Evolutionary conservation across 257 asterid genomes (phyloP), one percentile per base, ranked within the genome.

Genomic region (Salvia hispanica): DNA sequence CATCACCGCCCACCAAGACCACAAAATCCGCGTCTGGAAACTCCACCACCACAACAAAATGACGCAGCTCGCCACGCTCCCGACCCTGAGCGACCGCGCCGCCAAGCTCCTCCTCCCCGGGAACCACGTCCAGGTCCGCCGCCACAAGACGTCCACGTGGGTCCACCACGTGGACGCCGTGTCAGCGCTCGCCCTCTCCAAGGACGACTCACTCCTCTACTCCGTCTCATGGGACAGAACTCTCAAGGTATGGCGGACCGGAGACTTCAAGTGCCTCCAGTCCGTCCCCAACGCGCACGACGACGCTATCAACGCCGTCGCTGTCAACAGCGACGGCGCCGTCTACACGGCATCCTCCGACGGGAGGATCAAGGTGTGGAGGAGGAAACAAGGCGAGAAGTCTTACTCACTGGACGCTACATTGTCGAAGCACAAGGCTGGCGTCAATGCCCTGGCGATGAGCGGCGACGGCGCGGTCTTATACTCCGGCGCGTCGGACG

Each of bases 181-280:
- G 3, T 85, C 96, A 40, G 86, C 86, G 7, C 52, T 85, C 4
- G 93, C 88, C 50, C 55, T 90, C 51, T 87, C 95, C 0, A 48
- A 13, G 6, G 90, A 90, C 15, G 72, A 61, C 39, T 71, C 86
- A 3, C 70, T 78, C 0, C 81, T 90, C 5, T 90, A 87, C 83
- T 87, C 96, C 0, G 95, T 85, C 62, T 90, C 96, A 7, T 90
- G 96, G 96, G 95, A 90, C 65, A 67, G 91, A 14, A 81, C 90
- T 8, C 74, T 87, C 42, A 87, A 84, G 62, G 72, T 87, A n/a
- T 90, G 96, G 96, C 50, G 83, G 54, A 78, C 87, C 0, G 18
- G 18, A 0, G 86, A 87, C 69, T 85, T 87, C 84, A 82, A 78
- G 44, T 90, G 96, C 85, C 36, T 90, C 56, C 88, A 90, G 51